phyloP scores from a whole-genome alignment of 306 rosid genomes.

The Rosa rugosa region DNA sequence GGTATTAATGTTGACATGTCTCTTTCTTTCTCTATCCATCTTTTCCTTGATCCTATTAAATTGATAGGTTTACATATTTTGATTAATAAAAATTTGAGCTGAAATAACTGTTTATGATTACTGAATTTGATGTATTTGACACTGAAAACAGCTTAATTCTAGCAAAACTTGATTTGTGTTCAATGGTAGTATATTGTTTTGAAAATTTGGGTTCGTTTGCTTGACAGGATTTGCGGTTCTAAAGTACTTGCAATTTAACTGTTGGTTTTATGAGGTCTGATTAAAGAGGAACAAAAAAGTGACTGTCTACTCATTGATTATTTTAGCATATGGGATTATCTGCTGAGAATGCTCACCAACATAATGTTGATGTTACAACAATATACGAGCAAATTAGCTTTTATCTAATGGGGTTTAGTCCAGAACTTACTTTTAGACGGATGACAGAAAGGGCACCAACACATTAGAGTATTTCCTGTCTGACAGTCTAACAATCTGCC shows the following conservation, averaged over 20 bases:
- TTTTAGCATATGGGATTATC: neutral
- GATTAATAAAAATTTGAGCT: neutral
- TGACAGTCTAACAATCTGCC: neutral
- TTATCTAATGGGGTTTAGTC: neutral
- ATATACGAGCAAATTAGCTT: neutral
- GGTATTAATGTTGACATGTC: constrained; percentile 37
- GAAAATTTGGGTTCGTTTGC: neutral
- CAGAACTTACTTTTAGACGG: too few relatives aligned
- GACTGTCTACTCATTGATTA: neutral
- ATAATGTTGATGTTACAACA: neutral
- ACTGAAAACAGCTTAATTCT: neutral
- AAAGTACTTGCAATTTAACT: neutral
- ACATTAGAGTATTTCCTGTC: neutral
- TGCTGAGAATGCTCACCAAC: neutral
- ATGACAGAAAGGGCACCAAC: neutral
- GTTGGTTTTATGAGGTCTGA: neutral
- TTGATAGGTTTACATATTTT: neutral
- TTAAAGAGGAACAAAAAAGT: neutral
- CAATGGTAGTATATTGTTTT: neutral
- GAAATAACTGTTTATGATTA: neutral
- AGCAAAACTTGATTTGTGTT: neutral
- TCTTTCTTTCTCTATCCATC: neutral
- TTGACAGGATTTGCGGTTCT: neutral
- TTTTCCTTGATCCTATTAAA: neutral
- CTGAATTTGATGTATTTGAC: neutral